phyloP scores from a whole-genome alignment of 2,329 filamentous ascomycete genomes.

The Alternaria triticina region DNA sequence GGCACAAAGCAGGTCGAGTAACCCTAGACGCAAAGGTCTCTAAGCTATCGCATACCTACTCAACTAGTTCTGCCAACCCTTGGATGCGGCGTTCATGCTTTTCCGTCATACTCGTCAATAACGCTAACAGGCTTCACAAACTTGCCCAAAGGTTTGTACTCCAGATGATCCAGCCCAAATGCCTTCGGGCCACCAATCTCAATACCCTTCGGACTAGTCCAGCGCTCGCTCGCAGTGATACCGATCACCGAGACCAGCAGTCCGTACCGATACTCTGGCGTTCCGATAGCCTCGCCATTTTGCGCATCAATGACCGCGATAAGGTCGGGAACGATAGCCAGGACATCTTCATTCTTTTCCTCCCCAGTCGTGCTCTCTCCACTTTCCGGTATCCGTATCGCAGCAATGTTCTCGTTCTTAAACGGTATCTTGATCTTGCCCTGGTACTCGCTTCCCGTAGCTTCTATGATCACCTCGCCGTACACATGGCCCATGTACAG shows the following conservation, averaged over 20 bases:
- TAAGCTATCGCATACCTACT: not conserved
- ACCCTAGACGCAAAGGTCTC: conserved; percentile 22
- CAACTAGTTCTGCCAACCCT: not conserved
- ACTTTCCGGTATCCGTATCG: conserved; percentile 44
- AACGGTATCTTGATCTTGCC: conserved; percentile 70
- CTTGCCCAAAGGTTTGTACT: conserved; percentile 59
- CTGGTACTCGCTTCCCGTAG: conserved; percentile 27
- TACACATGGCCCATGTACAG: conserved; percentile 52
- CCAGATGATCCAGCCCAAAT: conserved; percentile 57
- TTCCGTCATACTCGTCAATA: conserved; percentile 55
- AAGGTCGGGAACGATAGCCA: conserved; percentile 59
- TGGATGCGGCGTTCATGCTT: conserved; percentile 2
- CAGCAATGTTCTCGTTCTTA: conserved; percentile 77
- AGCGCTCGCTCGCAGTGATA: conserved; percentile 61
- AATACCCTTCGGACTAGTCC: conserved; percentile 59
- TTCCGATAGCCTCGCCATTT: conserved; percentile 58
- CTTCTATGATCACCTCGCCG: conserved; percentile 51
- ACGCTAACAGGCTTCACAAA: conserved; percentile 63
- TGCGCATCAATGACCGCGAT: conserved; percentile 58
- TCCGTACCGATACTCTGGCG: conserved; percentile 63
- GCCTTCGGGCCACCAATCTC: conserved; percentile 59
- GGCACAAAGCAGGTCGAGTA: conserved; percentile 23
- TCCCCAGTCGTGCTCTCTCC: conserved; percentile 33
- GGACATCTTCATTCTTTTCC: conserved; percentile 48
- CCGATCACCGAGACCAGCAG: conserved; percentile 60